Evolutionary conservation across 2,329 filamentous ascomycete species (phyloP).

Genomic region (Aulographum hederae): DNA sequence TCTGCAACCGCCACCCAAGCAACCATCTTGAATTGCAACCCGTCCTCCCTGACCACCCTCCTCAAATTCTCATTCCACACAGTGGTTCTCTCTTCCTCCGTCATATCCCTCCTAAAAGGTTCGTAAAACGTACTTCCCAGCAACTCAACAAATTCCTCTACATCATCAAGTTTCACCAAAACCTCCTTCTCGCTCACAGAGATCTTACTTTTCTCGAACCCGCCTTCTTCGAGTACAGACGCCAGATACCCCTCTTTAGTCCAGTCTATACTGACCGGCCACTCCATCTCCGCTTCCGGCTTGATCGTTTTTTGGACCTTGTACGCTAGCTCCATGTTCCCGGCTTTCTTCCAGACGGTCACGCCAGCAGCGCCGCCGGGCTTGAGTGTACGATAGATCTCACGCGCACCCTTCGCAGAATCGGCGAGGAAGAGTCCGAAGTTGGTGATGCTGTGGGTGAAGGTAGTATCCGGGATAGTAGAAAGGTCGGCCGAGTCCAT

Average conservation of each 20-base stretch:
- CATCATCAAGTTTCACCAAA: conserved; percentile 37
- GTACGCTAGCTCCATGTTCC: background rate
- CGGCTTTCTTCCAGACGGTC: conserved; percentile 13
- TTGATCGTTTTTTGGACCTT: background rate
- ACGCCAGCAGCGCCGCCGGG: conserved; percentile 19
- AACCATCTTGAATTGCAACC: background rate
- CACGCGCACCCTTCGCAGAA: conserved; percentile 15
- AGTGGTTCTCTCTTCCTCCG: background rate
- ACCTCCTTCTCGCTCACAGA: background rate
- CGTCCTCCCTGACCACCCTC: background rate
- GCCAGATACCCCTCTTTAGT: background rate
- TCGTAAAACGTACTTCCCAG: conserved; percentile 31
- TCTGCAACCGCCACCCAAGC: background rate
- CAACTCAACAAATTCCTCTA: conserved; percentile 33
- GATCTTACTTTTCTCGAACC: background rate
- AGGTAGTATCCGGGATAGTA: conserved; percentile 11
- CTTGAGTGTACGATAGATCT: conserved; percentile 20
- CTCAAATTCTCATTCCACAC: background rate
- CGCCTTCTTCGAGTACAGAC: background rate
- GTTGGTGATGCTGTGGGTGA: conserved; percentile 21
- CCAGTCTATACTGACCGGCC: background rate
- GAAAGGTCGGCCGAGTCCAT: conserved; percentile 3
- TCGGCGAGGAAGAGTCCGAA: conserved; percentile 19
- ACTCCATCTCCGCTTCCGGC: background rate
- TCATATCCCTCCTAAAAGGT: too few relatives aligned